Conservation (phyloP, 176 grass and related monocot species). For the Calamus simplicifolius region DNA sequence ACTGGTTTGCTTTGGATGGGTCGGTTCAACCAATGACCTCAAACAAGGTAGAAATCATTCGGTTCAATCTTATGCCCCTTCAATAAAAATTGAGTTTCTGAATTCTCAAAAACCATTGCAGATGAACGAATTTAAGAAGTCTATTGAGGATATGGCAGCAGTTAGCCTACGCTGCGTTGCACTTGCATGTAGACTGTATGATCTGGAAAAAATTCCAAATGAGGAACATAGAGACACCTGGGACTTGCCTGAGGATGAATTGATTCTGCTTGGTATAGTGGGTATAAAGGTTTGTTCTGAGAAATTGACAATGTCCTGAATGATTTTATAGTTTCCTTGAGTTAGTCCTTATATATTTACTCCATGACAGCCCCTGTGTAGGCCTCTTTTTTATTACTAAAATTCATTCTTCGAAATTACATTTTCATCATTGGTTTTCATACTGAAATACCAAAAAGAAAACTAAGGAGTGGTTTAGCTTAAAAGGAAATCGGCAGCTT, state of each 20-base stretch:
- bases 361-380: too few relatives aligned
- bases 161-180: constrained; percentile 82
- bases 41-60: constrained; percentile 37
- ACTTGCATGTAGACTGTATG: constrained; percentile 67
- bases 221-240: constrained; percentile 59
- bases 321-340: not conserved
- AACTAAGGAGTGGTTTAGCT: too few relatives aligned
- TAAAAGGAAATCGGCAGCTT: too few relatives aligned
- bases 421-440: too few relatives aligned
- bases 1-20: constrained; percentile 55
- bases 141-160: constrained; percentile 68
- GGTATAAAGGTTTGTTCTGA: constrained; percentile 36
- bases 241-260: constrained; percentile 44
- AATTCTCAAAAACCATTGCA: constrained; percentile 26
- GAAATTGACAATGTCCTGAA: constrained; percentile 3
- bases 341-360: too few relatives aligned
- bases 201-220: constrained; percentile 38
- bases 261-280: constrained; percentile 36
- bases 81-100: not conserved
- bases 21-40: constrained; percentile 37
- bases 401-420: too few relatives aligned
- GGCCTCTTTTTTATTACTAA: too few relatives aligned
- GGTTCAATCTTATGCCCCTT: not conserved
- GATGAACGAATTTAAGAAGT: constrained; percentile 53
- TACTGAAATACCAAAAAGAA: too few relatives aligned